phyloP scores from a whole-genome alignment of 2,329 filamentous ascomycete genomes.

The Mollisiaceae sp. region DNA sequence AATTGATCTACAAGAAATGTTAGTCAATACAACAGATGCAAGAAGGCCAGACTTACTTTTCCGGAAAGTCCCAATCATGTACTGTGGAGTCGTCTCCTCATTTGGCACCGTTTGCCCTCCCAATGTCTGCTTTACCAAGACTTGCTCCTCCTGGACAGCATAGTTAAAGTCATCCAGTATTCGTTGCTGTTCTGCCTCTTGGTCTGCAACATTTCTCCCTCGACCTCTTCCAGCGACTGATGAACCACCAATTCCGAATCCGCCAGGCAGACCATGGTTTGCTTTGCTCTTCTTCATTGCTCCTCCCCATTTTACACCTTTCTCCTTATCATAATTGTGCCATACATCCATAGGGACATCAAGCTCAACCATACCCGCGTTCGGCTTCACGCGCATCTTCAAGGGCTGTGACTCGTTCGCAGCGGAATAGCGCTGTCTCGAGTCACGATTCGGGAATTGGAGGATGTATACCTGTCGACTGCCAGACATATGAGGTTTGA shows the following conservation, averaged over 20 bases:
- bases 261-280: conserved; percentile 72
- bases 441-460: conserved; percentile 83
- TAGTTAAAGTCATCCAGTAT: conserved; percentile 64
- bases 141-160: conserved; percentile 70
- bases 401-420: conserved; percentile 61
- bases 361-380: conserved; percentile 84
- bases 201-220: conserved; percentile 51
- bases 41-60: conserved; percentile 62
- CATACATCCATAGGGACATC: conserved; percentile 80
- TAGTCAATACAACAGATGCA: conserved; percentile 2
- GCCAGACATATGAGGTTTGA: conserved; percentile 72
- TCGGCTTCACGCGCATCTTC: conserved; percentile 81
- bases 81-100: conserved; percentile 64
- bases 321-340: conserved; percentile 79
- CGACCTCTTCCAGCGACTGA: conserved; percentile 43
- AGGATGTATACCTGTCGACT: conserved; percentile 77
- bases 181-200: conserved; percentile 48
- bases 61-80: conserved; percentile 92
- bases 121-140: conserved; percentile 81
- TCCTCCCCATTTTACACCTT: conserved; percentile 83
- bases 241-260: conserved; percentile 67
- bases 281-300: conserved; percentile 63
- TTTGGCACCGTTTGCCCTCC: conserved; percentile 78
- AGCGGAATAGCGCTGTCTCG: conserved; percentile 62
- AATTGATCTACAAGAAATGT: conserved; percentile 68